Evolutionary conservation across 2,329 filamentous ascomycete genomes (phyloP), one percentile per base, ranked within the genome.

Genomic region (Teratosphaeria zuluensis): DNA sequence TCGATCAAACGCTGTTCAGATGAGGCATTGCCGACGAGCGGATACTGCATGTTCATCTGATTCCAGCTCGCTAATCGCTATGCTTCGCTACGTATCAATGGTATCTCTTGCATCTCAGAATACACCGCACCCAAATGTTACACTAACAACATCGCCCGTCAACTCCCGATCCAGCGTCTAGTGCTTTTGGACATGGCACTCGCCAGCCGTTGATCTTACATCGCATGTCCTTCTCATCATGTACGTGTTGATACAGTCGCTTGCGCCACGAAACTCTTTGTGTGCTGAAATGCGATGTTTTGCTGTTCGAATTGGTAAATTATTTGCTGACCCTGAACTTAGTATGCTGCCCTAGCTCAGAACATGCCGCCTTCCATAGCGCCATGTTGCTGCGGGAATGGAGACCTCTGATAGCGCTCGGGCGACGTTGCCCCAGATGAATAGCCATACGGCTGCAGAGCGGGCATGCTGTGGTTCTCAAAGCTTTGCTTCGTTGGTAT

Each of bases 391-490:
- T 58, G 48, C 28, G 58, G 58, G 3, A 60, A 28, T n/a, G 58
- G 58, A 14, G 58, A 48, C 9, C 56, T 52, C 58, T 58, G 21
- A 19, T 58, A 51, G 14, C 60, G 58, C 38, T 62, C 58, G 5
- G 60, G 58, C 48, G 60, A 60, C 8, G 46, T 35, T 5, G 51
- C n/a, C 8, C 30, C 53, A 32, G 12, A 14, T 1, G 60, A 9
- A 48, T 21, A 56, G n/a, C 57, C 60, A 52, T 58, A 62, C 19
- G 59, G 60, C 53, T 57, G 60, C 32, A 65, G 38, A n/a, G 60
- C 62, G 1, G 63, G 62, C 19, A 51, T 64, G 52, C 58, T 62
- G 12, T 58, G 54, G 46, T 58, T 62, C 31, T 64, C 60, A 53
- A 61, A 63, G 8, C 57, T 56, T n/a, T 55, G 56, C 33, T 38